These are phyloP conservation scores for Tetramitus jugosus DNA, from an alignment of 208 protist genomes.

Conservation along the genomic window DNA sequence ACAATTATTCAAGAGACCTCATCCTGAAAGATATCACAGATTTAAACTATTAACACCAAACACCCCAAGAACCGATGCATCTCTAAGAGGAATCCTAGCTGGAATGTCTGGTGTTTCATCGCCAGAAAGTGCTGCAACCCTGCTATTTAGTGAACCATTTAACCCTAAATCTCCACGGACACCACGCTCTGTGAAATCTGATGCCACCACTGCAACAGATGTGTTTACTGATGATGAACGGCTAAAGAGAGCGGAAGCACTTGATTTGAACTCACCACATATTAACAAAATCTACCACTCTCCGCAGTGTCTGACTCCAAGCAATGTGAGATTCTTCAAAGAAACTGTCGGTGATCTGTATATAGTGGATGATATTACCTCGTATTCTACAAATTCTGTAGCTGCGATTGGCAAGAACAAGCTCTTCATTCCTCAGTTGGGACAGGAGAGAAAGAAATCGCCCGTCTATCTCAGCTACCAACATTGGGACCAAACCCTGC, in stretches of 20 bases:
- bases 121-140: too few species aligned
- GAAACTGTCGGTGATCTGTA: background rate
- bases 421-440: background rate
- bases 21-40: constrained; percentile 38
- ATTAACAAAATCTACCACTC: too few species aligned
- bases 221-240: too few species aligned
- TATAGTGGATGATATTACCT: background rate
- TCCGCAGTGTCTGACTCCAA: background rate
- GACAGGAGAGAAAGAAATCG: background rate
- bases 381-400: background rate
- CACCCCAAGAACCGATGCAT: too few species aligned
- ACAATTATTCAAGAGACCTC: constrained; percentile 81
- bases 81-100: too few species aligned
- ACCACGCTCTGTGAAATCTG: too few species aligned
- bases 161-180: too few species aligned
- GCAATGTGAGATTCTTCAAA: constrained; percentile 6
- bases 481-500: constrained; percentile 6
- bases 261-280: too few species aligned
- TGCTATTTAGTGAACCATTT: too few species aligned
- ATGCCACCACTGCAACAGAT: too few species aligned
- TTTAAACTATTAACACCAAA: too few species aligned
- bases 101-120: background rate
- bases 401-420: constrained; percentile 8
- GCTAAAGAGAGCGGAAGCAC: too few species aligned
- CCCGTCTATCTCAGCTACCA: background rate